Conservation (phyloP, 495 filamentous ascomycete species). For the Aspergillus egyptiacus region DNA sequence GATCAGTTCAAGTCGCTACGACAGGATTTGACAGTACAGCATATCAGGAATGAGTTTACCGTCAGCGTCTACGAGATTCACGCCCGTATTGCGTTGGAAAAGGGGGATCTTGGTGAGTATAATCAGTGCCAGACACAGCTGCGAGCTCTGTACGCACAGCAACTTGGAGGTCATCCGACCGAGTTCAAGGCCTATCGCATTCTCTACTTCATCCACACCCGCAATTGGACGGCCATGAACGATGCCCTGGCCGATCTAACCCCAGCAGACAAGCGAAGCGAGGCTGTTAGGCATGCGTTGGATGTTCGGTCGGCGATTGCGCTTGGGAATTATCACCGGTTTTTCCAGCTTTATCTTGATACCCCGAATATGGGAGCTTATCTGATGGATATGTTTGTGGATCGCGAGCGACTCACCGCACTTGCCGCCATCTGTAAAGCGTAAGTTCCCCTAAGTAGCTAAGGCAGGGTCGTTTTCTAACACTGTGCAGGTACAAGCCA, state of each 20-base stretch:
- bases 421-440: constrained; percentile 86
- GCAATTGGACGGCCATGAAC: constrained; percentile 97
- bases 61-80: constrained; percentile 96
- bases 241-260: constrained; percentile 97
- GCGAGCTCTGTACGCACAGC: constrained; percentile 77
- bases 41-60: constrained; percentile 91
- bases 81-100: constrained; percentile 95
- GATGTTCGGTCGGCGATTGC: constrained; percentile 87
- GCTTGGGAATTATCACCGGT: constrained; percentile 91
- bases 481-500: constrained; percentile 68
- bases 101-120: constrained; percentile 99
- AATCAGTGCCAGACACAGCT: constrained; percentile 99
- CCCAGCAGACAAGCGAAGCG: constrained; percentile 81
- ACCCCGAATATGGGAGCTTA: constrained; percentile 97
- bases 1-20: constrained; percentile 99
- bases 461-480: background rate
- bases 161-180: constrained; percentile 80
- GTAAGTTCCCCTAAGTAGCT: constrained; percentile 54
- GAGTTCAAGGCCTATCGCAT: constrained; percentile 99
- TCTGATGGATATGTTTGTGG: constrained; percentile 98
- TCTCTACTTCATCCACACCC: constrained; percentile 98
- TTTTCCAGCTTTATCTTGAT: constrained; percentile 91
- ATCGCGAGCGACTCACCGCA: constrained; percentile 84
- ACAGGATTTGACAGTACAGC: constrained; percentile 97
- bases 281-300: constrained; percentile 83